phyloP scores from a whole-genome alignment of 2,329 filamentous ascomycete genomes.

The Ophiosphaerella korrae region DNA sequence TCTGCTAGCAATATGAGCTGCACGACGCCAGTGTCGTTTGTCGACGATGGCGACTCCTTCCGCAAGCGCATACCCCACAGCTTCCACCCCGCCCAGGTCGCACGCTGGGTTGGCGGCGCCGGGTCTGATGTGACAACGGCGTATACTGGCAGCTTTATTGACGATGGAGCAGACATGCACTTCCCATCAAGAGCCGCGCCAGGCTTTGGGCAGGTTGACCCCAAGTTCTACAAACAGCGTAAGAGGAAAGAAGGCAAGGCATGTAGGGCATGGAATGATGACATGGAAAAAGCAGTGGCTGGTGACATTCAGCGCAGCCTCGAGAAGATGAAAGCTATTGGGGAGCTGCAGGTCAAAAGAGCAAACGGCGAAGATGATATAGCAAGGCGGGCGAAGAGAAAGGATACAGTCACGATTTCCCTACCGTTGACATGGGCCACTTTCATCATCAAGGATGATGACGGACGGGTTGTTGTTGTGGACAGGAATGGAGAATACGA shows the following conservation, averaged over 20 bases:
- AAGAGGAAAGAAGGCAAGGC: slow-evolving; percentile 6
- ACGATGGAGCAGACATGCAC: slow-evolving; percentile 35
- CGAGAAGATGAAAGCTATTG: slow-evolving; percentile 11
- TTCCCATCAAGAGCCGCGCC: background rate
- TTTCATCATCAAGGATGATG: slow-evolving; percentile 29
- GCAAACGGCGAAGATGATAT: background rate
- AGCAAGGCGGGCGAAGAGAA: background rate
- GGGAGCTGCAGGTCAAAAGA: slow-evolving; percentile 11
- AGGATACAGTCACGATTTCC: slow-evolving; percentile 18
- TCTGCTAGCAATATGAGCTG: slow-evolving; percentile 16
- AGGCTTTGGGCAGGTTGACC: slow-evolving; percentile 24
- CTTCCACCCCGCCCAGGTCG: slow-evolving; percentile 6
- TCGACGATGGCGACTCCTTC: slow-evolving; percentile 32
- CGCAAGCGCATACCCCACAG: slow-evolving; percentile 16
- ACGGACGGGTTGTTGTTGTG: slow-evolving; percentile 36
- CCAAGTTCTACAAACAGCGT: slow-evolving; percentile 18
- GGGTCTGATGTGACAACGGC: slow-evolving; percentile 10
- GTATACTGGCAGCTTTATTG: slow-evolving; percentile 34
- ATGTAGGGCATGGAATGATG: slow-evolving; percentile 19
- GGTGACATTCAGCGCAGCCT: slow-evolving; percentile 29
- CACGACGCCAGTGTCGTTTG: slow-evolving; percentile 21
- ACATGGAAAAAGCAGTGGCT: slow-evolving; percentile 25
- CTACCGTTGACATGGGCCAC: slow-evolving; percentile 25
- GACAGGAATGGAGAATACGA: slow-evolving; percentile 34
- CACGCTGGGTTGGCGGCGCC: slow-evolving; percentile 15